These are phyloP conservation scores for Leishmania arabica DNA, from an alignment of 208 protist species.

Conservation along the genomic window DNA sequence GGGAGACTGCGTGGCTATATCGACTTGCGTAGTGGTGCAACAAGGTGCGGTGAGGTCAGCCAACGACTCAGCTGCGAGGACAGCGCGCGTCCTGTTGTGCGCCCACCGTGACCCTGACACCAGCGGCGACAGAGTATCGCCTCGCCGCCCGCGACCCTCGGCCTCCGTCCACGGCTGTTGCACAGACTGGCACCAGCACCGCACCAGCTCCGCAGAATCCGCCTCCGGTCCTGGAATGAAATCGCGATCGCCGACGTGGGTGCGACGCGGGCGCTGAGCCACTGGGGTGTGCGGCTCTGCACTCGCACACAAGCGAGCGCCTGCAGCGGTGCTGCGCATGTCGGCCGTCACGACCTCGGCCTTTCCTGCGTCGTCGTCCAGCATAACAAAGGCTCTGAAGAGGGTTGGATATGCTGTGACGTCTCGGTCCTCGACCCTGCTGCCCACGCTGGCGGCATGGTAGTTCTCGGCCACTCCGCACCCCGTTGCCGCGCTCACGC, in stretches of 20 bases:
- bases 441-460: background rate
- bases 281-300: background rate
- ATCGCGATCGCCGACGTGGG: background rate
- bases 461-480: background rate
- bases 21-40: background rate
- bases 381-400: background rate
- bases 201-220: background rate
- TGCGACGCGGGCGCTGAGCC: background rate
- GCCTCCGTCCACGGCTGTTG: background rate
- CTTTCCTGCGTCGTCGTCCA: background rate
- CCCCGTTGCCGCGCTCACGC: background rate
- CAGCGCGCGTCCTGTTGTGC: background rate
- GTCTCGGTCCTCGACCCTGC: background rate
- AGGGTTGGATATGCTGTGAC: background rate
- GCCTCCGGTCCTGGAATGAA: background rate
- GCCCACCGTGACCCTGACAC: background rate
- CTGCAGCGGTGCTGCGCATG: background rate
- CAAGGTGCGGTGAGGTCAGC: background rate
- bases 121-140: background rate
- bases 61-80: background rate
- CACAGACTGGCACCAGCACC: background rate
- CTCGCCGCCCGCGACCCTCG: background rate
- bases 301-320: background rate
- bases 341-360: background rate
- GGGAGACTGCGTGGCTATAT: background rate